Evolutionary conservation across 164 flowering plant species (phyloP).

Genomic region (Piper longum): DNA sequence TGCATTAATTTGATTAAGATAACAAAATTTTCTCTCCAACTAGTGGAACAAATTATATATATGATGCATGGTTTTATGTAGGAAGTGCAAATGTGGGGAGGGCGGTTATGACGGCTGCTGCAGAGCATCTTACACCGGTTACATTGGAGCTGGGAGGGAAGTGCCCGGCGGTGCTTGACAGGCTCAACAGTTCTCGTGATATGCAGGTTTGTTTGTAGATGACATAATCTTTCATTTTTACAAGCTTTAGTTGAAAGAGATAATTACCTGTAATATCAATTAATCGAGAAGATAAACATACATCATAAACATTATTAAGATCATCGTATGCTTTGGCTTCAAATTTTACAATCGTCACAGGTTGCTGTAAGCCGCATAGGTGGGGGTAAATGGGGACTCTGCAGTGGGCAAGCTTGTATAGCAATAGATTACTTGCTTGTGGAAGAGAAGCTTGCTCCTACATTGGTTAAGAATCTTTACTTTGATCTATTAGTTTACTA

Average conservation of each 20-base stretch:
- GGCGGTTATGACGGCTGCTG: conserved; percentile 73
- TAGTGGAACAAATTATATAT: no score
- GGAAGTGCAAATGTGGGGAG: conserved; percentile 64
- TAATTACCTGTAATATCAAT: no score
- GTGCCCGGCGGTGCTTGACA: conserved; percentile 55
- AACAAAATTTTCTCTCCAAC: no score
- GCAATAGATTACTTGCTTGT: conserved; percentile 65
- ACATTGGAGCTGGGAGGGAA: conserved; percentile 88
- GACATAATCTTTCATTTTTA: neutral
- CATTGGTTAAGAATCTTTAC: conserved; percentile 31
- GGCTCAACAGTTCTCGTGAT: neutral
- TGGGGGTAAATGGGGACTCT: conserved; percentile 57
- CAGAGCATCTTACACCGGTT: conserved; percentile 79
- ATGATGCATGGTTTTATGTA: conserved; percentile 9
- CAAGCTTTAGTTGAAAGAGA: no score
- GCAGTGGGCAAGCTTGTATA: conserved; percentile 74
- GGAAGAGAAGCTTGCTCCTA: conserved; percentile 36
- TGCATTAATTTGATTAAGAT: no score
- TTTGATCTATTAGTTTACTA: neutral
- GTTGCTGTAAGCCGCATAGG: conserved; percentile 46
- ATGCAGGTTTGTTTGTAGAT: neutral
- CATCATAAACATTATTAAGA: no score
- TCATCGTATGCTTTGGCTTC: no score
- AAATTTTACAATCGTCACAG: conserved; percentile 15
- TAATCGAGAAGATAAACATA: no score